Conservation (phyloP, 73 alveolate genomes). For the Effrenium voratum region DNA sequence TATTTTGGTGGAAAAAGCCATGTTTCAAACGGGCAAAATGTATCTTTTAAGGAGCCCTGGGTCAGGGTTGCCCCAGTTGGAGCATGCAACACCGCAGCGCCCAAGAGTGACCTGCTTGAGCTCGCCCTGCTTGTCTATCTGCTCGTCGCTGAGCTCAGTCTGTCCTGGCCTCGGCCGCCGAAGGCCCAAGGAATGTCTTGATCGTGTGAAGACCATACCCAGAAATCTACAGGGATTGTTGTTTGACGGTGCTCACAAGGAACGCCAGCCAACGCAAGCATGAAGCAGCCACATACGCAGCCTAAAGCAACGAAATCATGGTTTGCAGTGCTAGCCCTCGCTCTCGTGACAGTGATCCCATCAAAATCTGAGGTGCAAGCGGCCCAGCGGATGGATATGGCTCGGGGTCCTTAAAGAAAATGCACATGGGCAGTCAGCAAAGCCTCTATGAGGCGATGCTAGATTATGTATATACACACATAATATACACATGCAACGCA, state of each 20-base stretch:
- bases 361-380: background rate
- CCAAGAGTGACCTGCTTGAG: conserved; percentile 11
- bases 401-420: conserved; percentile 8
- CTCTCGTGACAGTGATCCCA: background rate
- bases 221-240: background rate
- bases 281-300: background rate
- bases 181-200: background rate
- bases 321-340: background rate
- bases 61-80: background rate
- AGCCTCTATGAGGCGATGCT: background rate
- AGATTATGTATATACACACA: background rate
- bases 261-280: background rate
- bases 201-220: background rate
- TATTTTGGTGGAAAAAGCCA: background rate
- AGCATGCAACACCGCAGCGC: background rate
- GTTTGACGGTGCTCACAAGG: background rate
- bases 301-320: background rate
- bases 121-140: conserved; percentile 75
- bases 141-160: conserved; percentile 27
- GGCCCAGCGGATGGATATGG: conserved; percentile 53
- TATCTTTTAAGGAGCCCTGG: background rate
- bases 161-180: conserved; percentile 22
- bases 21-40: background rate
- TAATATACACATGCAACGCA: background rate
- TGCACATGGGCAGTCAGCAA: background rate